A percentile compares a stretch with the other conserved stretches of the same genome.
Conservation (phyloP, 768 basidiomycete species). For the button mushroom (Agaricus bisporus) region DNA sequence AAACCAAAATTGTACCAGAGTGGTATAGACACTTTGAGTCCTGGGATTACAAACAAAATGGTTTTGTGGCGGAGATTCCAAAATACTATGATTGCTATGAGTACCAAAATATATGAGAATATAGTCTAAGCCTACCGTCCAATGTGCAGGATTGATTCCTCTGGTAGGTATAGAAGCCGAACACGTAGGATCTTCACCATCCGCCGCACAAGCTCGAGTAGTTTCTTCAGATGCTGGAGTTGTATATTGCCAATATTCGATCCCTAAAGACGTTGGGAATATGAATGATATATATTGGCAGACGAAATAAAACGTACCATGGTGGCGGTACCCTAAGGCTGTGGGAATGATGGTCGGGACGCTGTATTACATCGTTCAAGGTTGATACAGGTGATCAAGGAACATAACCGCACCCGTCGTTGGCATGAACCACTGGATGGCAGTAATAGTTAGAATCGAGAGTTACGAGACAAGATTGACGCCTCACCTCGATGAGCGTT, state of each 20-base stretch:
- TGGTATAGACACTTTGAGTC: no score
- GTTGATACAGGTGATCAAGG: background rate
- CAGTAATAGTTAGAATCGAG: background rate
- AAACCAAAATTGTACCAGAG: no score
- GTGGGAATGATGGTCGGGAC: slow-evolving; percentile 48
- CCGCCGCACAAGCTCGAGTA: slow-evolving; percentile 33
- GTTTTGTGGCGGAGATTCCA: slow-evolving; percentile 30
- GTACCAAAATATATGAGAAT: background rate
- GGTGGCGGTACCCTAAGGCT: slow-evolving; percentile 45
- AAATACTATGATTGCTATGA: slow-evolving; percentile 24
- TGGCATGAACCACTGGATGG: slow-evolving; percentile 40
- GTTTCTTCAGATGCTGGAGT: slow-evolving; percentile 36
- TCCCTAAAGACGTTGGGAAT: slow-evolving; percentile 21
- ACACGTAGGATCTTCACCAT: slow-evolving; percentile 45
- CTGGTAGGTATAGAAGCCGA: slow-evolving; percentile 40
- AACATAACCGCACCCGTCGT: slow-evolving; percentile 33
- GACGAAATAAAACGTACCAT: slow-evolving; percentile 26
- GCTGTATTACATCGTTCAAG: slow-evolving; percentile 17
- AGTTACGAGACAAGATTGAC: background rate
- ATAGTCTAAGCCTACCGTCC: slow-evolving; percentile 26
- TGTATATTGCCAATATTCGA: slow-evolving; percentile 45
- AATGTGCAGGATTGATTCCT: slow-evolving; percentile 41
- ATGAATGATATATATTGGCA: no score
- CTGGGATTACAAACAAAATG: slow-evolving; percentile 26
- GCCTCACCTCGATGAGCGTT: slow-evolving; percentile 37